These are phyloP conservation scores for Chrysoporthe puriensis DNA, from an alignment of 2,329 filamentous ascomycete species.

Conservation along the genomic window DNA sequence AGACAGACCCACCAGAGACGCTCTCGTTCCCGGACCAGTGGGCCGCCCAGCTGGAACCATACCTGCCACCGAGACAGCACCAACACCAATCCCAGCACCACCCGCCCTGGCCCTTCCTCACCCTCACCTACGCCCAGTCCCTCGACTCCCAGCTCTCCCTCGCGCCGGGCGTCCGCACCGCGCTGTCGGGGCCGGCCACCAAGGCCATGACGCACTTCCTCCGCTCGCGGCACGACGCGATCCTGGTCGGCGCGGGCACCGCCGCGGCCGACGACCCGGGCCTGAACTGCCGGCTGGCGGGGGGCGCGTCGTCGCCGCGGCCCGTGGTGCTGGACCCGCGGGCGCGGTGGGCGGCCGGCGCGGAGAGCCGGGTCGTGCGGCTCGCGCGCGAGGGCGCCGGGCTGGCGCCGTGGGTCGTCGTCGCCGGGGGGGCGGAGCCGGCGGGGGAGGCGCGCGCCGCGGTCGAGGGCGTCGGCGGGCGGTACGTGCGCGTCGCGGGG, in stretches of 20 bases:
- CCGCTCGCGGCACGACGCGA: constrained; percentile 79
- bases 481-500: constrained; percentile 51
- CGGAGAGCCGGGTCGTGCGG: constrained; percentile 66
- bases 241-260: constrained; percentile 83
- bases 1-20: constrained; percentile 5
- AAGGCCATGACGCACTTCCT: constrained; percentile 95
- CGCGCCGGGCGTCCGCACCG: constrained; percentile 77
- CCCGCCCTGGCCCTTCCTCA: constrained; percentile 58
- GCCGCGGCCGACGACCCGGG: constrained; percentile 83
- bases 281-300: constrained; percentile 76
- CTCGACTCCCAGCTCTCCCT: constrained; percentile 82
- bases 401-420: constrained; percentile 73
- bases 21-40: constrained; percentile 23
- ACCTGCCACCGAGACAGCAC: constrained; percentile 21
- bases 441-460: constrained; percentile 43
- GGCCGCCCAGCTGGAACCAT: constrained; percentile 21
- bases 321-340: constrained; percentile 82
- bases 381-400: constrained; percentile 68
- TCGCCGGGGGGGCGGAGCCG: constrained; percentile 55
- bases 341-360: constrained; percentile 67
- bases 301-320: constrained; percentile 67
- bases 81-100: constrained; percentile 7
- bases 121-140: constrained; percentile 88
- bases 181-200: constrained; percentile 78
- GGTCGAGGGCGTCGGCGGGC: constrained; percentile 55